Evolutionary conservation across 129 eudicot genomes (phyloP).

Genomic region (Smallanthus sonchifolius): DNA sequence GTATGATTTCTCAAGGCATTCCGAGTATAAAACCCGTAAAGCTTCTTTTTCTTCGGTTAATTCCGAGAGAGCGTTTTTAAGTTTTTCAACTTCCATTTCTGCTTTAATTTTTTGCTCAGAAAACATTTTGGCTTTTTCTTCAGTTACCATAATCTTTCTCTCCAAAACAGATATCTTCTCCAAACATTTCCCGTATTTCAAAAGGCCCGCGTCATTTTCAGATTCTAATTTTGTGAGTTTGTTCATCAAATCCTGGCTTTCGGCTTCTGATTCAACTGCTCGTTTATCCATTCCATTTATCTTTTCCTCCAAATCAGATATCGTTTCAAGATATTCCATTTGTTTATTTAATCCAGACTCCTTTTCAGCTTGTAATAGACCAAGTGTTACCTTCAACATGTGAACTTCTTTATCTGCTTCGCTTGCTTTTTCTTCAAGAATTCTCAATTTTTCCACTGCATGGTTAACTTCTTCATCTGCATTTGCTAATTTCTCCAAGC

Average conservation of each 20-base stretch:
- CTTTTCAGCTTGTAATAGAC: constrained; percentile 56
- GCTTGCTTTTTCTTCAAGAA: constrained; percentile 44
- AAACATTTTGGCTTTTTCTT: constrained; percentile 39
- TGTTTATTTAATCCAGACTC: constrained; percentile 42
- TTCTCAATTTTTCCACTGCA: constrained; percentile 40
- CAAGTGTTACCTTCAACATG: constrained; percentile 54
- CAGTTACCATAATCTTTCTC: constrained; percentile 37
- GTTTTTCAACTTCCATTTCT: constrained; percentile 52
- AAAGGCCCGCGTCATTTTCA: constrained; percentile 61
- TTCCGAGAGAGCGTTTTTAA: constrained; percentile 44
- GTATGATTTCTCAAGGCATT: constrained; percentile 66
- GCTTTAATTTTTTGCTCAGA: constrained; percentile 49
- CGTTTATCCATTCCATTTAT: constrained; percentile 30
- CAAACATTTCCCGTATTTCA: constrained; percentile 52
- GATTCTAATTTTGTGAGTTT: constrained; percentile 49
- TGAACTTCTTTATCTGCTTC: constrained; percentile 55
- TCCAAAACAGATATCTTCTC: constrained; percentile 56
- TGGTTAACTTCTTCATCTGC: constrained; percentile 48
- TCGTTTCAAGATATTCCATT: constrained; percentile 47
- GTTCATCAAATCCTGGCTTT: constrained; percentile 38
- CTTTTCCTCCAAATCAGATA: constrained; percentile 54
- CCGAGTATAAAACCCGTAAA: constrained; percentile 43
- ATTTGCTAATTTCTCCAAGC: constrained; percentile 52
- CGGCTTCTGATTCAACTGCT: constrained; percentile 40
- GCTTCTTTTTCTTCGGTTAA: constrained; percentile 63